Evolutionary conservation across 306 rosid genomes (phyloP), one percentile per base, ranked within the genome.

Genomic region (Rosa persica): DNA sequence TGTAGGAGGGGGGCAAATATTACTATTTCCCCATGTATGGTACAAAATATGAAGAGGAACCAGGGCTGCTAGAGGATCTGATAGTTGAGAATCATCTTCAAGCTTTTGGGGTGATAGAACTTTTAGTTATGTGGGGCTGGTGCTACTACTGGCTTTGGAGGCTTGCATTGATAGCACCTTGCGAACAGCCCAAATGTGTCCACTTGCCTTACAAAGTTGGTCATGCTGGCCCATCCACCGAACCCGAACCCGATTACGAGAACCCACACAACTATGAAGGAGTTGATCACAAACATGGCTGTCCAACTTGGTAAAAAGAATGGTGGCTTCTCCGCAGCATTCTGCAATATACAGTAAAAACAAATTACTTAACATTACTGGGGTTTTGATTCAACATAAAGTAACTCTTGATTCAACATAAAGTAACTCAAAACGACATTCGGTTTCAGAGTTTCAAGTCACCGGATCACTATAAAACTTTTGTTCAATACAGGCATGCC

Each of bases 151-250:
- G 89, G 87, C 4, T 54, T 40, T 10, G 89, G 87, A 0, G 96
- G 30, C 65, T 96, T 89, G 92, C 99, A 96, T 72, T 96, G 99
- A 78, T 96, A 96, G 93, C 99, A 94, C 83, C 90, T 92, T 27
- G 98, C 97, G 74, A 94, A 94, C 48, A 94, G 93, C 78, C 98
- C 98, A 76, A 96, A 96, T 3, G 94, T 73, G 86, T 93, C 88
- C 58, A 96, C 87, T 81, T 96, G 99, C 72, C 42, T 83, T 8
- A 96, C 80, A 70, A 96, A 91, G 80, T 93, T 96, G 77, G 97
- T 80, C 88, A 96, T 25, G 81, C 99, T 96, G 57, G 99, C 99
- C 97, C 97, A 96, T 81, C 99, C 99, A 47, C 99, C 99, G 73
- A 96, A 93, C 83, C 98, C 99, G 57, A 96, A 96, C 38, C 99